Evolutionary conservation across 2,329 filamentous ascomycete species (phyloP).

Genomic region (Penicillium sp.): DNA sequence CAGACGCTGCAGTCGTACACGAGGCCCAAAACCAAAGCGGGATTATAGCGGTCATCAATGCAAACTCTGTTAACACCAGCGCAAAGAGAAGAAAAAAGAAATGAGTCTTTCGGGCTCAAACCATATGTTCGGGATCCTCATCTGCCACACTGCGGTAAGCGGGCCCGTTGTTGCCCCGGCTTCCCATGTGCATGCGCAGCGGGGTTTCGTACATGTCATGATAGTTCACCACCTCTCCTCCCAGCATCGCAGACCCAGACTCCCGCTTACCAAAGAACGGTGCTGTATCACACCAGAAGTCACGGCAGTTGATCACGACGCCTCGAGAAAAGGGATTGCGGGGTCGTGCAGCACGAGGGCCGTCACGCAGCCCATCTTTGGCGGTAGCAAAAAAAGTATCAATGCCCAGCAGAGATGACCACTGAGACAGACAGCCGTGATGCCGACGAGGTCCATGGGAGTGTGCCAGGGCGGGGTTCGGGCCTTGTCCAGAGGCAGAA

Average conservation of each 20-base stretch:
- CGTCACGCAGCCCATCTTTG: conserved; percentile 63
- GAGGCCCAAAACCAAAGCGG: conserved; percentile 1
- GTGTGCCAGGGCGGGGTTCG: conserved; percentile 55
- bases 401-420: conserved; percentile 80
- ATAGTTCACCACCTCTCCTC: conserved; percentile 79
- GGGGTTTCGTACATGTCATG: conserved; percentile 86
- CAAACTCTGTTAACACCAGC: background rate
- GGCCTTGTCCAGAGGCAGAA: conserved; percentile 62
- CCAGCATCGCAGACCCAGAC: conserved; percentile 71
- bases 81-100: conserved; percentile 1
- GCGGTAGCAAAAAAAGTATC: conserved; percentile 94
- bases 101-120: conserved; percentile 17
- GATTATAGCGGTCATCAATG: background rate
- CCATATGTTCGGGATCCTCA: conserved; percentile 38
- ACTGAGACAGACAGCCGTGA: conserved; percentile 69
- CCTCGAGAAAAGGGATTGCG: conserved; percentile 84
- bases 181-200: conserved; percentile 56
- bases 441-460: conserved; percentile 49
- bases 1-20: conserved; percentile 17
- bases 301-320: conserved; percentile 81
- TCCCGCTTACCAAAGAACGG: conserved; percentile 74
- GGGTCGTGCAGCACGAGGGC: conserved; percentile 48
- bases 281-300: conserved; percentile 92
- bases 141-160: conserved; percentile 58
- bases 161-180: conserved; percentile 47